phyloP scores from a whole-genome alignment of 2,329 filamentous ascomycete genomes.

The Ceratocystiopsis minuta region DNA sequence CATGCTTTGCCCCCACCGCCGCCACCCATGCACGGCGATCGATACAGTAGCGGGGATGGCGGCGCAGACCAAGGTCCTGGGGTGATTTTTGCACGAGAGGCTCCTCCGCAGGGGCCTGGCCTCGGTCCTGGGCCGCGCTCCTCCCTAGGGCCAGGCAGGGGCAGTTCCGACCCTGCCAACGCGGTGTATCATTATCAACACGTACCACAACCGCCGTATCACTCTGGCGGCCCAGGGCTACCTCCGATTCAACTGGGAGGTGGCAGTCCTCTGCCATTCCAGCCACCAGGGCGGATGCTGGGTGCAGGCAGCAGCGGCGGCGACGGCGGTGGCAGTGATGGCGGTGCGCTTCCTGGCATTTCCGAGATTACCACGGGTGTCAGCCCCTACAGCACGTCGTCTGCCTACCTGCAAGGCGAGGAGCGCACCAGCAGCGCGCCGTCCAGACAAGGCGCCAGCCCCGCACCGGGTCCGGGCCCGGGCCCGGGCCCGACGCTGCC shows the following conservation, averaged over 20 bases:
- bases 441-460: no score
- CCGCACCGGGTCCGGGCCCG: no score
- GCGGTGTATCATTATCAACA: slow-evolving; percentile 16
- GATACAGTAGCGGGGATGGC: not conserved
- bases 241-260: slow-evolving; percentile 31
- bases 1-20: slow-evolving; percentile 6
- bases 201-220: slow-evolving; percentile 12
- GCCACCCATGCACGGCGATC: slow-evolving; percentile 5
- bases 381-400: slow-evolving; percentile 39
- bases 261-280: not conserved
- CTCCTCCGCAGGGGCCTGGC: no score
- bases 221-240: slow-evolving; percentile 22
- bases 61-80: no score
- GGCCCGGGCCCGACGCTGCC: no score
- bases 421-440: no score
- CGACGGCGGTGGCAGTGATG: not conserved
- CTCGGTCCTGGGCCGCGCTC: no score
- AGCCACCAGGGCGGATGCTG: no score
- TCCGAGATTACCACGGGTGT: slow-evolving; percentile 46
- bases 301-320: no score
- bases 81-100: no score
- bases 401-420: no score
- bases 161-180: slow-evolving; percentile 3
- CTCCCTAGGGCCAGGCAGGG: no score
- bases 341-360: slow-evolving; percentile 35